Conservation (phyloP, 345 rosid genomes). For the Hibiscus syriacus region DNA sequence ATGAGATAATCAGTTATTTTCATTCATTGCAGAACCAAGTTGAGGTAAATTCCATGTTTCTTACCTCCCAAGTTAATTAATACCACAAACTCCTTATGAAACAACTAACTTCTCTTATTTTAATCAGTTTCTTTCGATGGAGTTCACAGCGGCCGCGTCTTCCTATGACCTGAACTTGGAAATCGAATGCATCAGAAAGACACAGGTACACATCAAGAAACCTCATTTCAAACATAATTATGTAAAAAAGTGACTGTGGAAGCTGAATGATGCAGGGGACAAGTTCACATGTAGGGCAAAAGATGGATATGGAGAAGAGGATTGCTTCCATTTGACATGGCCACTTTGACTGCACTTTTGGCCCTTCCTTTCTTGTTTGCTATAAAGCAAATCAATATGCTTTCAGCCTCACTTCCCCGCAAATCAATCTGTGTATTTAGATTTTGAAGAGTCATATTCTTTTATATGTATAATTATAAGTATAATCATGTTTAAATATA, state of each 20-base stretch:
- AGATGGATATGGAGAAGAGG: slow-evolving; percentile 31
- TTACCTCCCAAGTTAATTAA: background rate
- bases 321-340: slow-evolving; percentile 23
- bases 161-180: slow-evolving; percentile 14
- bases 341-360: slow-evolving; percentile 14
- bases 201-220: slow-evolving; percentile 16
- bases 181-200: slow-evolving; percentile 6
- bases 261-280: slow-evolving; percentile 25
- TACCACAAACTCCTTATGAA: background rate
- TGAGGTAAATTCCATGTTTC: slow-evolving; percentile 27
- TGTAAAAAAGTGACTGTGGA: background rate
- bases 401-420: slow-evolving; percentile 13
- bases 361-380: slow-evolving; percentile 14
- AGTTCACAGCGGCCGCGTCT: slow-evolving; percentile 39
- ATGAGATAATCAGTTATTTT: slow-evolving; percentile 56
- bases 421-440: slow-evolving; percentile 3
- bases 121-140: slow-evolving; percentile 44
- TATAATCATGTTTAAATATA: too few species aligned
- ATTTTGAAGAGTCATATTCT: too few species aligned
- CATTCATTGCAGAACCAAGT: slow-evolving; percentile 63
- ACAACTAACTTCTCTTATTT: background rate
- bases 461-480: too few species aligned
- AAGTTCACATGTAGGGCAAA: slow-evolving; percentile 30
- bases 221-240: background rate
- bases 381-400: slow-evolving; percentile 31